phyloP scores from a whole-genome alignment of 176 grass and related monocot species.

The Otatea glauca region DNA sequence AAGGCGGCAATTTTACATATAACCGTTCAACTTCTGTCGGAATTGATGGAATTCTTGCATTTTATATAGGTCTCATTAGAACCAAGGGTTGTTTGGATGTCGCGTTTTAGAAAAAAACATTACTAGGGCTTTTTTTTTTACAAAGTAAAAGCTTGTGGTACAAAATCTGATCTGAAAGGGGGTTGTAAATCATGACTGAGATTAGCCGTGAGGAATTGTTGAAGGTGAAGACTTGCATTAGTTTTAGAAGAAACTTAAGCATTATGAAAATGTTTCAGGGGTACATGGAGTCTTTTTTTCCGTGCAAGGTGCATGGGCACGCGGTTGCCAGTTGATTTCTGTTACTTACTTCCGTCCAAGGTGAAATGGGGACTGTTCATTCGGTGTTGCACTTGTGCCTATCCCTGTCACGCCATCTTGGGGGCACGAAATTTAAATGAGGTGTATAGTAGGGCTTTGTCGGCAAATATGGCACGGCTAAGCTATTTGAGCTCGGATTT shows the following conservation, averaged over 20 bases:
- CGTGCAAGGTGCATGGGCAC: background rate
- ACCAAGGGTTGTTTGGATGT: too few species aligned
- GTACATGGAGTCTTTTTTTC: background rate
- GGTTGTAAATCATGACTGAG: background rate
- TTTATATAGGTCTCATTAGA: too few species aligned
- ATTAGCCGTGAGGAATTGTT: background rate
- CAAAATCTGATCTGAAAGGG: too few species aligned
- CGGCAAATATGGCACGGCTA: background rate
- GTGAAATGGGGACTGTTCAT: background rate
- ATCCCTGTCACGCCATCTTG: background rate
- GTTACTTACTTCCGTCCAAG: background rate
- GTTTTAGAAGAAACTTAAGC: background rate
- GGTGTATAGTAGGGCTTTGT: background rate
- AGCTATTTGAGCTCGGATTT: background rate
- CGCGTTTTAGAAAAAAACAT: too few species aligned
- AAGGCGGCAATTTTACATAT: too few species aligned
- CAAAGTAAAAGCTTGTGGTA: too few species aligned
- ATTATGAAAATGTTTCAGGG: background rate
- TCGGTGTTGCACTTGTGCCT: background rate
- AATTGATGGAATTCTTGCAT: too few species aligned
- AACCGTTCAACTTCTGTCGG: too few species aligned
- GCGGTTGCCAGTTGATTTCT: background rate
- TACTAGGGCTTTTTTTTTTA: too few species aligned
- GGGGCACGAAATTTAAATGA: background rate
- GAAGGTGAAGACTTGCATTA: background rate